These are phyloP conservation scores for Cryptomeria japonica DNA, from an alignment of 75 land plant species.

Conservation along the genomic window DNA sequence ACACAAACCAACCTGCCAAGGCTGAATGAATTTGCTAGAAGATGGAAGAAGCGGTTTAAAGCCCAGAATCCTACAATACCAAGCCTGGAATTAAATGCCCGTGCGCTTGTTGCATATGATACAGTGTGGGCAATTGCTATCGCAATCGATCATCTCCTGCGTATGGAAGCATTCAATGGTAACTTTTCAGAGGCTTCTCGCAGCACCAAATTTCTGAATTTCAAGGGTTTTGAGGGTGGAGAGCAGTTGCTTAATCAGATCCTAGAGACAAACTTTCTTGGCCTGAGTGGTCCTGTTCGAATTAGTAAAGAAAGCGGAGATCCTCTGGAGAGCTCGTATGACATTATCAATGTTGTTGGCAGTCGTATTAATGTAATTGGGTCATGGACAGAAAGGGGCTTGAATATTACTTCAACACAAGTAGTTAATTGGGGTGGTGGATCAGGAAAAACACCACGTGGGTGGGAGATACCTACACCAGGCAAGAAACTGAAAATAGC, in stretches of 20 bases:
- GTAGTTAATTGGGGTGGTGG: neutral
- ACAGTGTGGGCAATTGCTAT: constrained; percentile 9
- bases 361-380: too few relatives aligned
- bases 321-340: neutral
- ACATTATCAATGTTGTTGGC: constrained; percentile 20
- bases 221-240: constrained; percentile 16
- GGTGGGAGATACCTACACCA: neutral
- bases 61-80: neutral
- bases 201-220: neutral
- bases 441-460: too few relatives aligned
- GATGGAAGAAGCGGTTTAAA: neutral
- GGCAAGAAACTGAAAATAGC: constrained; percentile 4
- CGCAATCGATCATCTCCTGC: constrained; percentile 21
- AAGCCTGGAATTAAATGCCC: neutral
- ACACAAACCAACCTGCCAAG: too few relatives aligned
- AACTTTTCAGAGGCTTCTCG: neutral
- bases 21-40: too few relatives aligned
- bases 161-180: constrained; percentile 12
- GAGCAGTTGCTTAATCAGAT: neutral
- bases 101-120: constrained; percentile 36
- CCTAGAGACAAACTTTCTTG: constrained; percentile 15
- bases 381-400: too few relatives aligned
- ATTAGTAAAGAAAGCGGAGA: constrained; percentile 5
- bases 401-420: neutral
- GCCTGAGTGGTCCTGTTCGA: constrained; percentile 9